Base-by-base conservation (phyloP, 2,329 filamentous ascomycete species). In the Massarina eburnea region DNA sequence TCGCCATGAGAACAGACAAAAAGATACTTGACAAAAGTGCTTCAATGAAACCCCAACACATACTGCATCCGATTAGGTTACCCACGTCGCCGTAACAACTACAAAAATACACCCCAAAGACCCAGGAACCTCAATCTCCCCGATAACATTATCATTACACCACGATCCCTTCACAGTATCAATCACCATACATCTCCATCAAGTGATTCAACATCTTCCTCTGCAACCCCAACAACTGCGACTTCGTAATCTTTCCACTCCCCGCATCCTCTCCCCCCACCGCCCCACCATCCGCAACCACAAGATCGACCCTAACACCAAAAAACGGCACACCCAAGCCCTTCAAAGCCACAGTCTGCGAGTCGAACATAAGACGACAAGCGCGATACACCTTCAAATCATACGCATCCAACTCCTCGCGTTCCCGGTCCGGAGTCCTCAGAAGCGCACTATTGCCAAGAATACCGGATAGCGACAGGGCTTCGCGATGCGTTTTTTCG, bases 331-430 rank as follows among this genome's bases (percentile, higher is more conserved):
- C 63, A 8, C 64, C 81, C 24, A 86, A 62, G 7, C 66, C 71
- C 45, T 80, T 79, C 37, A 88, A 64, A 52, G 82, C 80, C 1
- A 67, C 64, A 6, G 72, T 74, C 66, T 85, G 80, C 12, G 78
- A 77, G n/a, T 74, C 72, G 0, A 79, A 75, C 83, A 88, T 85
- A 9, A 79, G 72, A 32, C 68, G 68, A 40, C 80, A 78, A 2
- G 82, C 83, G 43, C 72, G 75, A 55, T 85, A 80, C 14, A 87
- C 80, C 59, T 87, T 87, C 41, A 70, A 67, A 52, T 86, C 82
- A 59, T 83, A 86, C 17, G 72, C 72, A 22, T 71, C 62, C 7
- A 87, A 67, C 62, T 87, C 84, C 38, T 74, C 71, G 26, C 75
- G 64, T 37, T 82, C 70, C 38, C 78, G 74, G 50, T 78, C 68